phyloP scores from a whole-genome alignment of 2,329 filamentous ascomycete species.

The Colletotrichum abscissum region DNA sequence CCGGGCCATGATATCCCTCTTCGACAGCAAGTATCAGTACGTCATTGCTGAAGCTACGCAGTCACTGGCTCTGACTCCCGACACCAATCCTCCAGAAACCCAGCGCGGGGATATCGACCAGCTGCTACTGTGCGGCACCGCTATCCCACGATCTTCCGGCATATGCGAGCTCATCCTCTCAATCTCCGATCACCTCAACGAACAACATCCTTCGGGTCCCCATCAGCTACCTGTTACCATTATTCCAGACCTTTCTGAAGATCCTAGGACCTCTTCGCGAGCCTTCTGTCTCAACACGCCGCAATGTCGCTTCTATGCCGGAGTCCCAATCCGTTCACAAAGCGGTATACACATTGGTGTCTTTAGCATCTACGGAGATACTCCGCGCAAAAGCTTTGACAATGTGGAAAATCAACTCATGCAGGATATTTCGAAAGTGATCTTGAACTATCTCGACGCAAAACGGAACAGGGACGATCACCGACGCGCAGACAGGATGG shows the following conservation, averaged over 20 bases:
- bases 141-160: constrained; percentile 42
- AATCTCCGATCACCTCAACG: neutral
- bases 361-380: constrained; percentile 48
- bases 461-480: constrained; percentile 42
- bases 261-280: constrained; percentile 44
- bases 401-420: constrained; percentile 42
- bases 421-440: constrained; percentile 41
- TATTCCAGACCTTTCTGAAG: constrained; percentile 46
- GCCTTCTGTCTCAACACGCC: constrained; percentile 40
- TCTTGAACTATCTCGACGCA: constrained; percentile 51
- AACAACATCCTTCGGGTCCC: neutral
- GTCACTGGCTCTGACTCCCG: constrained; percentile 48
- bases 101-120: constrained; percentile 2
- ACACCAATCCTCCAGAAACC: constrained; percentile 35
- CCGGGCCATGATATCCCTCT: constrained; percentile 63
- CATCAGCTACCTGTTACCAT: constrained; percentile 46
- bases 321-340: constrained; percentile 52
- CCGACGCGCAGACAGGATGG: constrained; percentile 49
- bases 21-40: constrained; percentile 59
- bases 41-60: constrained; percentile 63
- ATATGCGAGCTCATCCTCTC: constrained; percentile 44
- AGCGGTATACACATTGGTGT: constrained; percentile 56
- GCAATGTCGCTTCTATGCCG: constrained; percentile 51
- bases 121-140: constrained; percentile 42
- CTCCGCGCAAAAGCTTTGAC: constrained; percentile 41